phyloP scores from a whole-genome alignment of 306 rosid species.

The Quercus variabilis region DNA sequence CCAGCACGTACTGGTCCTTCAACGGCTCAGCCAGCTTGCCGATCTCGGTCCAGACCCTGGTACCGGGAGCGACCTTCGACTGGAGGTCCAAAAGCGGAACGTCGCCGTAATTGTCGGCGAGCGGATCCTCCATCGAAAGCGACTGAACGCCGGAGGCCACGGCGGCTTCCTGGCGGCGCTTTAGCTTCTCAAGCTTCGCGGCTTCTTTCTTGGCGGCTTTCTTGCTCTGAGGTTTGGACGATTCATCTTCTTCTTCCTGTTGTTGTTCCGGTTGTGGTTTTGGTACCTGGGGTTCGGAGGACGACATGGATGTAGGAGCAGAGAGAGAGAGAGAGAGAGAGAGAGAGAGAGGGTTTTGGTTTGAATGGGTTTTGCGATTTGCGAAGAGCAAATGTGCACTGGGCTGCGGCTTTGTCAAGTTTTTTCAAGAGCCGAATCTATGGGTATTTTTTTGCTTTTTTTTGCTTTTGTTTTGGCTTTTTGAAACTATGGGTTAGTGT shows the following conservation, averaged over 20 bases:
- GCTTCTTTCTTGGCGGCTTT: conserved; percentile 90
- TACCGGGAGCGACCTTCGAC: conserved; percentile 43
- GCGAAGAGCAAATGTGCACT: too few species aligned
- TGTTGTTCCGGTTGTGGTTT: conserved; percentile 1
- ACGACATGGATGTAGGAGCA: too few species aligned
- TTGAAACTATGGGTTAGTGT: too few species aligned
- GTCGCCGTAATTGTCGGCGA: conserved; percentile 66
- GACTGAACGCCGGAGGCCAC: conserved; percentile 30
- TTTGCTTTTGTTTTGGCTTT: too few species aligned
- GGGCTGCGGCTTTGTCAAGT: too few species aligned
- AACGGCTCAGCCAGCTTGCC: conserved; percentile 33
- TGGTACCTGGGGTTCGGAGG: neutral
- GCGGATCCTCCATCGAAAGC: conserved; percentile 56
- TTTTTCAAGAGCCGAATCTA: too few species aligned
- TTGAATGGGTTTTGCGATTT: too few species aligned
- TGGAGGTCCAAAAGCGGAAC: conserved; percentile 61
- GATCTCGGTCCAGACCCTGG: conserved; percentile 51
- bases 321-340: too few species aligned
- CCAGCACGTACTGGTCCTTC: conserved; percentile 38
- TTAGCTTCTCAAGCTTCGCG: conserved; percentile 74
- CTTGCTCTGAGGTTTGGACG: conserved; percentile 53
- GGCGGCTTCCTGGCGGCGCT: conserved; percentile 60
- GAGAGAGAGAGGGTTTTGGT: too few species aligned
- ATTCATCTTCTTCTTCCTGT: conserved; percentile 26
- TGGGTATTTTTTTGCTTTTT: too few species aligned